Evolutionary conservation across 2,329 filamentous ascomycete species (phyloP).

Genomic region (Botrytis cinerea): DNA sequence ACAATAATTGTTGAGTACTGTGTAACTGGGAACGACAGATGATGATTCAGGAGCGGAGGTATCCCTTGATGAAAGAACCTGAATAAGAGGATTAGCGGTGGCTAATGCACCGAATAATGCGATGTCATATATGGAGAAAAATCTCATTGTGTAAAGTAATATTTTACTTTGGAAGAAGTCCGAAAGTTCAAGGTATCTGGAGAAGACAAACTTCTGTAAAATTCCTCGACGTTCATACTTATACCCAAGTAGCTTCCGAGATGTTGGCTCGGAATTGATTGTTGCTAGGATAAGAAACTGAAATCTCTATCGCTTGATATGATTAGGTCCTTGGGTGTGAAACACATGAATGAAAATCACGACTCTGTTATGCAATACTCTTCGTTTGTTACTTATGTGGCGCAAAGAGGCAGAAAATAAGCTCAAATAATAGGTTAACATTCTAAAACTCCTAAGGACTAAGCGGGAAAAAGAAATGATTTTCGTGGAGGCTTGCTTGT

Average conservation of each 20-base stretch:
- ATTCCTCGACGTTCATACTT: background rate
- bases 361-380: background rate
- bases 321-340: too few relatives aligned
- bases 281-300: background rate
- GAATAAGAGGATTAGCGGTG: background rate
- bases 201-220: background rate
- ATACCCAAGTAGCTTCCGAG: background rate
- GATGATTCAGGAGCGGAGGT: background rate
- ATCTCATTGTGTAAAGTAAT: background rate
- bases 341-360: background rate
- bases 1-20: conserved; percentile 8
- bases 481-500: background rate
- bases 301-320: background rate
- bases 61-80: background rate
- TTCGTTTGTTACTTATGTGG: background rate
- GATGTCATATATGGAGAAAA: background rate
- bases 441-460: background rate
- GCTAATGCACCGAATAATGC: background rate
- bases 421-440: background rate
- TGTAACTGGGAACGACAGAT: background rate
- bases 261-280: background rate
- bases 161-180: background rate
- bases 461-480: background rate
- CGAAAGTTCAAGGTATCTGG: background rate
- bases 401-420: background rate